Conservation (phyloP, 73 alveolate genomes). For the Halteria grandinella region DNA sequence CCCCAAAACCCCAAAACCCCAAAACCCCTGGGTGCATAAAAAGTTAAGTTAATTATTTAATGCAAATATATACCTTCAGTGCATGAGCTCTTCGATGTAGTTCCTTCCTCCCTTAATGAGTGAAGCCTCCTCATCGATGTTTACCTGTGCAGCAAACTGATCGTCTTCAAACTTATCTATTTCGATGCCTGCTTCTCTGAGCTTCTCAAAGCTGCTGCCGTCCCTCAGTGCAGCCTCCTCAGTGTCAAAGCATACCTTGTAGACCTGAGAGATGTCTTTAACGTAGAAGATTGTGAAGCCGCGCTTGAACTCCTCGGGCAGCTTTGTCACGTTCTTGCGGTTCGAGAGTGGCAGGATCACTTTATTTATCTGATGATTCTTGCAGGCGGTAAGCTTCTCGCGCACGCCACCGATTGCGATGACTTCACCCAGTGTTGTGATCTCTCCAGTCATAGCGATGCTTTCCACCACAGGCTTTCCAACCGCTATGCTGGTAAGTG, state of each 20-base stretch:
- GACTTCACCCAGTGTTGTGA: conserved; percentile 80
- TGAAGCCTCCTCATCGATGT: too few species aligned
- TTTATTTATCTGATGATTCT: conserved; percentile 60
- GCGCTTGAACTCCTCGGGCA: conserved; percentile 64
- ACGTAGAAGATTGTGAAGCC: conserved; percentile 70
- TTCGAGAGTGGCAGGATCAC: conserved; percentile 67
- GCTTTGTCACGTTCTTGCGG: conserved; percentile 51
- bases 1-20: too few species aligned
- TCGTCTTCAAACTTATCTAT: too few species aligned
- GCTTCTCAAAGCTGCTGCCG: too few species aligned
- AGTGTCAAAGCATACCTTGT: conserved; percentile 60
- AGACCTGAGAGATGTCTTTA: conserved; percentile 52
- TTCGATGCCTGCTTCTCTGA: too few species aligned
- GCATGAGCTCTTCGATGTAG: too few species aligned
- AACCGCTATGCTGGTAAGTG: conserved; percentile 67
- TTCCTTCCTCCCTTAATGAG: too few species aligned
- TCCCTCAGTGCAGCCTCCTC: too few species aligned
- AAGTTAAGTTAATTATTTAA: too few species aligned
- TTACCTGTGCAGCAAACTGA: too few species aligned
- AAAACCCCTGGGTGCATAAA: too few species aligned
- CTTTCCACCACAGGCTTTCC: conserved; percentile 65
- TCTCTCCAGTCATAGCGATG: conserved; percentile 87
- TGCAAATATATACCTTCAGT: too few species aligned
- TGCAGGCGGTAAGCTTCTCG: conserved; percentile 74
- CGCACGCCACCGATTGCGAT: conserved; percentile 83